Base-by-base conservation (phyloP, 805 yeast genomes). In the Saturnispora zaruensis region DNA sequence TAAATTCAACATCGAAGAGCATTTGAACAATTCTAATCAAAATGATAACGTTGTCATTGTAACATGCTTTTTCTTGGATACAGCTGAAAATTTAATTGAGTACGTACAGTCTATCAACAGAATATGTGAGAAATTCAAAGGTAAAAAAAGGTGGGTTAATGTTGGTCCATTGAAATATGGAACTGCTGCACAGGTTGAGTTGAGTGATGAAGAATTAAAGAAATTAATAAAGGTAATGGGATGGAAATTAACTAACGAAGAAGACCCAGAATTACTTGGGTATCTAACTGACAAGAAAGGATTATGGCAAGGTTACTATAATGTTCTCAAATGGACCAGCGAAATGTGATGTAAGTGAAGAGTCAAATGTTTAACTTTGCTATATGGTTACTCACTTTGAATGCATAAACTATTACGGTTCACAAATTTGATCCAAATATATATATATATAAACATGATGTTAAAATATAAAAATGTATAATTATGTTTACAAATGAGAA, bases 151-250 rank as follows among this genome's bases (percentile, higher is more conserved):
- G 40, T 91, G 98, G 98, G 78, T 91, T 54, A 91, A 93, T 62
- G 73, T 81, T 13, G 99, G 99, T 0, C 99, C 99, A 0, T 71
- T 93, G 53, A 85, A 90, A 64, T 91, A 93, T 71, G 97, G 97
- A 0, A 79, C 88, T 2, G 85, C 89, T 48, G 81, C 96, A 44
- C 72, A 76, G 61, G 79, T 82, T 28, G 96, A 90, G 62, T 68
- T 88, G 28, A 81, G 81, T 37, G 69, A 77, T 13, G 82, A 83
- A n/a, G 97, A 90, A 60, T 61, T 90, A 45, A 64, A 66, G 13
- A 55, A 61, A n/a, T 59, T 86, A 14, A 67, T 90, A 33, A 56
- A 63, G 21, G 44, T 66, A 3, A 70, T 80, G 67, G 93, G 95
- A 2, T 89, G 96, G 93, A 62, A 59, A 33, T 71, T 72, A 38